Evolutionary conservation across 257 asterid species (phyloP).

Genomic region (Voacanga thouarsii): DNA sequence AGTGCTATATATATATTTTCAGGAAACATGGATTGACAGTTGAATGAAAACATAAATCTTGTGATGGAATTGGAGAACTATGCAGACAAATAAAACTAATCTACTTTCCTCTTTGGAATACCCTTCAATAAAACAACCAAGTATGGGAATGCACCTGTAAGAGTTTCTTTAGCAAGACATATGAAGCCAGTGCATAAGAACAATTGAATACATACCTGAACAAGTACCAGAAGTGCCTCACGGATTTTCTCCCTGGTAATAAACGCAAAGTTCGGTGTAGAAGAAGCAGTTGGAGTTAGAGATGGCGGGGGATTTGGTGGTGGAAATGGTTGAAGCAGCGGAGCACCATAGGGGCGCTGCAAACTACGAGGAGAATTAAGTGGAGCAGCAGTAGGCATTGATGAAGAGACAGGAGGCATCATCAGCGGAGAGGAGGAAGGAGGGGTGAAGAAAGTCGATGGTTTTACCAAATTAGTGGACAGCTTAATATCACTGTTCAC

Average conservation of each 20-base stretch:
- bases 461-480: conserved; percentile 76
- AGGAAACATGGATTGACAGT: not conserved
- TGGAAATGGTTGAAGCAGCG: conserved; percentile 99
- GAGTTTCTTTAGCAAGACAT: not conserved
- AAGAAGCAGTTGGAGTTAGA: conserved; percentile 63
- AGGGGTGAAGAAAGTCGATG: conserved; percentile 74
- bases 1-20: not conserved
- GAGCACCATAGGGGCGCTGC: conserved; percentile 84
- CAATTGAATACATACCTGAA: conserved; percentile 56
- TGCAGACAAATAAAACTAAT: not conserved
- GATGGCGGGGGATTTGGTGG: conserved; percentile 98
- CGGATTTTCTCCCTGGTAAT: conserved; percentile 76
- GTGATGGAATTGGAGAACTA: not conserved
- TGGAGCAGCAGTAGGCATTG: conserved; percentile 81
- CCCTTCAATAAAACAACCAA: not conserved
- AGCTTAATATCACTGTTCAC: conserved; percentile 36
- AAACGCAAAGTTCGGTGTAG: conserved; percentile 47
- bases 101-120: not conserved
- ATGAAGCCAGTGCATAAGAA: not conserved
- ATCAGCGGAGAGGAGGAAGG: conserved; percentile 57
- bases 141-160: not conserved
- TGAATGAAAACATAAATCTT: not conserved
- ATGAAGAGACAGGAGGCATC: conserved; percentile 59
- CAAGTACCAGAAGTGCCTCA: conserved; percentile 75
- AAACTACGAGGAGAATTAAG: conserved; percentile 52